A percentile compares a stretch with the other conserved stretches of the same genome.
Conservation (phyloP, 768 basidiomycete genomes). For the Leccinum uliginosum region DNA sequence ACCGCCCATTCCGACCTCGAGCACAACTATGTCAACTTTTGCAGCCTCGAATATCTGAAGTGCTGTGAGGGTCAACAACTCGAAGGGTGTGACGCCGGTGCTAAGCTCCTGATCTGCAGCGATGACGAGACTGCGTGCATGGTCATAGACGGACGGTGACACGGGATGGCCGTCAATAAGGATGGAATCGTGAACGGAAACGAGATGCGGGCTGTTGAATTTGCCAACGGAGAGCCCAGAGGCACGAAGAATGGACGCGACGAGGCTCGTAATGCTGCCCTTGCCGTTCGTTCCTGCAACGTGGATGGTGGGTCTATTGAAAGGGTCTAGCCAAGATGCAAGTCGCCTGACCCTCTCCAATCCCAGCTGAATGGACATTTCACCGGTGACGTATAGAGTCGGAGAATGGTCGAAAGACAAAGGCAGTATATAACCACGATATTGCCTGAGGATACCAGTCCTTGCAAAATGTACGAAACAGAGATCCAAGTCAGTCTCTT, state of each 20-base stretch:
- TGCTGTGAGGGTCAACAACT: conserved; percentile 80
- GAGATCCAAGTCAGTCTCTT: conserved; percentile 15
- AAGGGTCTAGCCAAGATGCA: conserved; percentile 50
- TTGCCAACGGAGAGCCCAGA: conserved; percentile 63
- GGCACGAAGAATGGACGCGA: conserved; percentile 68
- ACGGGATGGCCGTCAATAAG: conserved; percentile 58
- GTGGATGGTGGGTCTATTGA: conserved; percentile 80
- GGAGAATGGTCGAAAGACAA: background rate
- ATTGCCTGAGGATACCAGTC: background rate
- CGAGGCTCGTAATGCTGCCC: conserved; percentile 82
- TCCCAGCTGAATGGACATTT: conserved; percentile 66
- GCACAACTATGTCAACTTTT: conserved; percentile 72
- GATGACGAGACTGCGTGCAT: conserved; percentile 45
- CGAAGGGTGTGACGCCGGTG: conserved; percentile 67
- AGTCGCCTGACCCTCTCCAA: conserved; percentile 56
- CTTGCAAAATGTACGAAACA: conserved; percentile 14
- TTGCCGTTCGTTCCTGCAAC: conserved; percentile 97
- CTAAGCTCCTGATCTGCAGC: conserved; percentile 38
- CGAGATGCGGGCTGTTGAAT: conserved; percentile 91
- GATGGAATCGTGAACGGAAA: conserved; percentile 75
- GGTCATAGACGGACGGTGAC: conserved; percentile 41
- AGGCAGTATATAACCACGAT: background rate
- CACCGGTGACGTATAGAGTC: conserved; percentile 6
- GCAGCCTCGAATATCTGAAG: conserved; percentile 67
- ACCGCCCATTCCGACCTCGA: conserved; percentile 97